phyloP scores from a whole-genome alignment of 495 filamentous ascomycete genomes.

The Penicillium antarcticum region DNA sequence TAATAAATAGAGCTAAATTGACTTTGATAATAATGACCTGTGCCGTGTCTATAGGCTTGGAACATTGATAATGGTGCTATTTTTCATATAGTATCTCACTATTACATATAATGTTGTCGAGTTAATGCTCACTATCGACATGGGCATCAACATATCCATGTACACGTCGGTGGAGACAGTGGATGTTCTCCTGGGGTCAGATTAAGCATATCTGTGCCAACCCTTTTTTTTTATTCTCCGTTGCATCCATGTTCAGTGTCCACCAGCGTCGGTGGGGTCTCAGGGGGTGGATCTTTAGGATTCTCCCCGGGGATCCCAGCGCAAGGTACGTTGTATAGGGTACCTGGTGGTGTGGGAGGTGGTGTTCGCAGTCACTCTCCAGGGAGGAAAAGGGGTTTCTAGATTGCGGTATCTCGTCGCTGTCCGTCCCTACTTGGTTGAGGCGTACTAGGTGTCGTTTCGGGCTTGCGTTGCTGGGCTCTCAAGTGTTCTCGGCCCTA shows the following conservation, averaged over 20 bases:
- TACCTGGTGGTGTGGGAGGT: conserved; percentile 2
- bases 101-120: too few relatives aligned
- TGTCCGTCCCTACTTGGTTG: not conserved
- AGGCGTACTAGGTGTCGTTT: not conserved
- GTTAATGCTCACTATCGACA: too few relatives aligned
- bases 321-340: conserved; percentile 12
- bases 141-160: too few relatives aligned
- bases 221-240: conserved; percentile 26
- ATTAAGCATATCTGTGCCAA: conserved; percentile 33
- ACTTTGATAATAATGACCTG: not conserved
- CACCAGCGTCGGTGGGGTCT: conserved; percentile 23
- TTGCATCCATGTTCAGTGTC: conserved; percentile 32
- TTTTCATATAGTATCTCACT: too few relatives aligned
- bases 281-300: conserved; percentile 26
- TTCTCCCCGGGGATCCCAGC: conserved; percentile 21
- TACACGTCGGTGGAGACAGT: not conserved
- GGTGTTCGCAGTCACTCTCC: not conserved
- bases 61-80: too few relatives aligned
- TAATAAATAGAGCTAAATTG: not conserved
- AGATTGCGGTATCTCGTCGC: not conserved
- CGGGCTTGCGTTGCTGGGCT: not conserved
- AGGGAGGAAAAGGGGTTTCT: not conserved
- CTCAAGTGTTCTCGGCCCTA: not conserved
- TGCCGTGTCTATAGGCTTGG: too few relatives aligned
- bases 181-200: conserved; percentile 24